Conservation (phyloP, 345 rosid genomes). For the Raphanus raphanistrum region DNA sequence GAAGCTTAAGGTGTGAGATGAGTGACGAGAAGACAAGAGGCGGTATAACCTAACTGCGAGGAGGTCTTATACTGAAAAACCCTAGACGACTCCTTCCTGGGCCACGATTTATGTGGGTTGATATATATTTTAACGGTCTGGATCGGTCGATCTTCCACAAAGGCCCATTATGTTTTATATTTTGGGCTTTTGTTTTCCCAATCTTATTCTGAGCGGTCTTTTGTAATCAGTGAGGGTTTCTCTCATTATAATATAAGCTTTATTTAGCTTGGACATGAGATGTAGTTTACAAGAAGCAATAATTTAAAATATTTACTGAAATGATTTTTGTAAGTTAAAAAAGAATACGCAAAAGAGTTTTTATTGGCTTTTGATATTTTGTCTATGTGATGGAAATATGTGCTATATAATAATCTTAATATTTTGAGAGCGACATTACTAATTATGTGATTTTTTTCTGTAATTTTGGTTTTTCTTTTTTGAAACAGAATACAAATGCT, state of each 20-base stretch:
- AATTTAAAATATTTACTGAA: too few species aligned
- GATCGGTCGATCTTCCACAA: not conserved
- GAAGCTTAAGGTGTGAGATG: slow-evolving; percentile 25
- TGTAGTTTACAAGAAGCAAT: too few species aligned
- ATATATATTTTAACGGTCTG: not conserved
- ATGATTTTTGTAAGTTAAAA: too few species aligned
- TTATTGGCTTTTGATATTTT: too few species aligned
- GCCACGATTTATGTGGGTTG: slow-evolving; percentile 1
- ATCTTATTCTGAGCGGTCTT: not conserved
- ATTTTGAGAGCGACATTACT: too few species aligned
- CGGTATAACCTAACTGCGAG: slow-evolving; percentile 18
- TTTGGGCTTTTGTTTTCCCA: not conserved
- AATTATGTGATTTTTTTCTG: too few species aligned
- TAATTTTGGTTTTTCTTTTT: too few species aligned
- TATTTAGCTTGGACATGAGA: too few species aligned
- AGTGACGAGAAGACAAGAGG: slow-evolving; percentile 34
- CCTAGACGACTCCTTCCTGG: slow-evolving; percentile 33
- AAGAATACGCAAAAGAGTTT: too few species aligned
- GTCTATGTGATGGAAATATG: too few species aligned
- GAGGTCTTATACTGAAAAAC: slow-evolving; percentile 32
- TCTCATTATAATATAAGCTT: not conserved
- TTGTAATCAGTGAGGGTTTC: not conserved
- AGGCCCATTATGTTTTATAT: not conserved
- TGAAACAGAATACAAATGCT: too few species aligned
- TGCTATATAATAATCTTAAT: too few species aligned